A percentile compares a stretch with the other conserved stretches of the same genome.
Conservation (phyloP, 1,284 basidiomycete genomes). For the Fistulina hepatica region DNA sequence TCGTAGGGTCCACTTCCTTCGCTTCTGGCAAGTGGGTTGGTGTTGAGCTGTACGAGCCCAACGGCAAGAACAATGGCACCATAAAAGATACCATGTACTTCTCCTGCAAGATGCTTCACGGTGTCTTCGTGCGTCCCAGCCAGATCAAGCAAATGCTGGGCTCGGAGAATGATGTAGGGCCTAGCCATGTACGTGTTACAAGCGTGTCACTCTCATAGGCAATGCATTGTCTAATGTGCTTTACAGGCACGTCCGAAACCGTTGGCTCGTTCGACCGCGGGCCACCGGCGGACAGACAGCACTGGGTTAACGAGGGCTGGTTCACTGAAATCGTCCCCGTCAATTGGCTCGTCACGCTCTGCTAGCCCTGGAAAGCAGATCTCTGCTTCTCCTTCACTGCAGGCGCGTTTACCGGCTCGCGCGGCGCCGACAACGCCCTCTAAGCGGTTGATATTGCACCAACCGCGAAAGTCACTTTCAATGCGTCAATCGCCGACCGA, state of each 20-base stretch:
- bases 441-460: not conserved
- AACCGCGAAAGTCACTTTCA: not conserved
- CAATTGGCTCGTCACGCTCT: not conserved
- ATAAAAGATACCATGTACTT: constrained; percentile 85
- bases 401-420: no score
- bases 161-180: no score
- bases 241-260: constrained; percentile 9
- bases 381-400: no score
- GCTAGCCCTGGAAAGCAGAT: not conserved
- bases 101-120: constrained; percentile 63
- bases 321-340: no score
- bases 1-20: constrained; percentile 79
- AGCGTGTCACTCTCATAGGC: no score
- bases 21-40: constrained; percentile 91
- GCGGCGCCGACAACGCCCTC: not conserved
- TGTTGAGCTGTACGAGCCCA: constrained; percentile 72
- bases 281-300: constrained; percentile 13
- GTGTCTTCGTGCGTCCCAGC: constrained; percentile 86
- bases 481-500: not conserved
- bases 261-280: constrained; percentile 7
- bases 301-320: no score
- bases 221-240: no score
- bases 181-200: no score
- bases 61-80: constrained; percentile 94
- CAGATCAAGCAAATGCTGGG: constrained; percentile 64